Evolutionary conservation across 805 yeast species (phyloP).

Genomic region (Saccharomycopsis javanensis): DNA sequence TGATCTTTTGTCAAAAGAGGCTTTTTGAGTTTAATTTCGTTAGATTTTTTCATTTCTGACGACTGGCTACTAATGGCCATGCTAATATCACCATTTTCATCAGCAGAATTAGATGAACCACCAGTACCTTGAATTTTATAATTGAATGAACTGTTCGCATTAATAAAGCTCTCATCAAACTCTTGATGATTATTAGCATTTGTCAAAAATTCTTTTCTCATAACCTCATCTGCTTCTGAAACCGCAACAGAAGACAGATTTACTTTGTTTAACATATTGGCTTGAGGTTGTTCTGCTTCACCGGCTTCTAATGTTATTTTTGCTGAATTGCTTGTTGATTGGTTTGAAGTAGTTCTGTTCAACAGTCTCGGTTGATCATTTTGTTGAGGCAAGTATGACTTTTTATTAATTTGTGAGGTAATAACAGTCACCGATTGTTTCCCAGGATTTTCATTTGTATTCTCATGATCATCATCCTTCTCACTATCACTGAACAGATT

Average conservation of each 20-base stretch:
- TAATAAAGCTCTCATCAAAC: background rate
- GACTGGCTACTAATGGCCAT: background rate
- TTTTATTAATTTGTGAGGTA: background rate
- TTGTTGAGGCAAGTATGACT: too few species aligned
- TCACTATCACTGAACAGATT: conserved; percentile 4
- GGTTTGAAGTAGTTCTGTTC: too few species aligned
- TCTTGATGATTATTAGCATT: background rate
- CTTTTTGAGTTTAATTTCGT: background rate
- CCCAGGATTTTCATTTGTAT: background rate
- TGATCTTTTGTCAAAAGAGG: background rate
- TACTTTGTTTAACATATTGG: background rate
- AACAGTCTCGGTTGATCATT: too few species aligned
- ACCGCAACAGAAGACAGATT: too few species aligned
- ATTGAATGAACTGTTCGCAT: background rate
- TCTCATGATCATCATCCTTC: background rate
- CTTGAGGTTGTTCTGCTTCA: background rate
- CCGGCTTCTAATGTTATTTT: background rate
- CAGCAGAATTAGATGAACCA: background rate
- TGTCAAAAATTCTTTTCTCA: background rate
- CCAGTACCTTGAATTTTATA: background rate
- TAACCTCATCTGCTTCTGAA: background rate
- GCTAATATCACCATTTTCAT: background rate
- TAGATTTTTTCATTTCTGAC: background rate
- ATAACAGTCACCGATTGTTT: background rate
- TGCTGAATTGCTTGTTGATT: too few species aligned